Conservation (phyloP, 2,329 filamentous ascomycete genomes). For the Sporothrix mexicana region DNA sequence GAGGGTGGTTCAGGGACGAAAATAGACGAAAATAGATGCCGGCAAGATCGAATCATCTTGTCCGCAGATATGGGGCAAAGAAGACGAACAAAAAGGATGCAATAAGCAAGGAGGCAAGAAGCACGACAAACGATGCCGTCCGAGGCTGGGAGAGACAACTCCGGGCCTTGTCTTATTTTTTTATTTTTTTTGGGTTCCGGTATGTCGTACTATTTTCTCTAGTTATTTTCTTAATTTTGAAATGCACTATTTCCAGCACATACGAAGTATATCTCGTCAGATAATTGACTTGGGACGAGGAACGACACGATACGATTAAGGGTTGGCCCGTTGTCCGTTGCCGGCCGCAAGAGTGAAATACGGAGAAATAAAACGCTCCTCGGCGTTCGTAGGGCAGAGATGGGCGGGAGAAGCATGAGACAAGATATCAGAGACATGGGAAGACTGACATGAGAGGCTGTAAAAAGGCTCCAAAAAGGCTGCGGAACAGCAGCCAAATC, state of each 20-base stretch:
- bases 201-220: background rate
- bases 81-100: background rate
- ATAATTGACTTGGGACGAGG: constrained; percentile 1
- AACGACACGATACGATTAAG: constrained; percentile 3
- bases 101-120: constrained; percentile 6
- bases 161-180: constrained; percentile 2
- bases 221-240: background rate
- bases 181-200: background rate
- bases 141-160: background rate
- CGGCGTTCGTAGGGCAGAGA: constrained; percentile 18
- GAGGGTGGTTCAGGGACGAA: constrained; percentile 2
- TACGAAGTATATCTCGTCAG: background rate
- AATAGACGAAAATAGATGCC: constrained; percentile 19
- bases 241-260: too few relatives aligned
- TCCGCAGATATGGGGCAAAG: too few relatives aligned
- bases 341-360: constrained; percentile 23
- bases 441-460: background rate
- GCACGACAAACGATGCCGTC: background rate
- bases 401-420: background rate
- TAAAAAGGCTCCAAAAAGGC: background rate
- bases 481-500: background rate
- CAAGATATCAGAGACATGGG: background rate
- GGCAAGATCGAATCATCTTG: background rate
- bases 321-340: constrained; percentile 21
- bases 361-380: constrained; percentile 1